Percentiles rank a stretch among this genome's conserved stretches.
Evolutionary conservation across 768 basidiomycete genomes (phyloP).

Genomic region (Scleroderma citrinum): DNA sequence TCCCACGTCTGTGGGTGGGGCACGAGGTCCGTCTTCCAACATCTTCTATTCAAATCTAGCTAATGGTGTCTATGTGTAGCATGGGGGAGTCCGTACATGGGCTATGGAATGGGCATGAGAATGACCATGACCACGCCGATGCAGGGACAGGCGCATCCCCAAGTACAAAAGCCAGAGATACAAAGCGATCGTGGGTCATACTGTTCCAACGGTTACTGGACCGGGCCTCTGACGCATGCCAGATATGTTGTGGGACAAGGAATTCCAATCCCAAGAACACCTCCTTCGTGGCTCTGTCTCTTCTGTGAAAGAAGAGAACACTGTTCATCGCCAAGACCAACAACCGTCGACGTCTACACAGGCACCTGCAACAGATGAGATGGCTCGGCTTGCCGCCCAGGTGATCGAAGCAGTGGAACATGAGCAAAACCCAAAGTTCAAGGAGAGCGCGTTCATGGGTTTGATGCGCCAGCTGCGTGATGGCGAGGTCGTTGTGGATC

Average conservation of each 20-base stretch:
- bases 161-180: constrained; percentile 9
- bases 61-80: constrained; percentile 31
- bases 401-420: constrained; percentile 71
- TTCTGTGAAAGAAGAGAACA: constrained; percentile 2
- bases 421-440: constrained; percentile 80
- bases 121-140: constrained; percentile 17
- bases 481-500: constrained; percentile 69
- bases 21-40: background rate
- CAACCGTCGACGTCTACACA: constrained; percentile 17
- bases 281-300: constrained; percentile 23
- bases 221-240: background rate
- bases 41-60: background rate
- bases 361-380: constrained; percentile 46
- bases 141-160: constrained; percentile 7
- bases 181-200: constrained; percentile 40
- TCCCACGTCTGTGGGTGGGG: background rate
- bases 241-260: constrained; percentile 52
- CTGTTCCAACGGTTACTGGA: background rate
- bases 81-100: constrained; percentile 36
- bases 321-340: constrained; percentile 11
- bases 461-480: constrained; percentile 85
- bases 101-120: no score
- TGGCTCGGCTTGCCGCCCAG: constrained; percentile 74
- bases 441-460: constrained; percentile 76
- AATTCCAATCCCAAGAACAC: constrained; percentile 54